phyloP scores from a whole-genome alignment of 352 stramenopile species.

The Phytophthora citricola region DNA sequence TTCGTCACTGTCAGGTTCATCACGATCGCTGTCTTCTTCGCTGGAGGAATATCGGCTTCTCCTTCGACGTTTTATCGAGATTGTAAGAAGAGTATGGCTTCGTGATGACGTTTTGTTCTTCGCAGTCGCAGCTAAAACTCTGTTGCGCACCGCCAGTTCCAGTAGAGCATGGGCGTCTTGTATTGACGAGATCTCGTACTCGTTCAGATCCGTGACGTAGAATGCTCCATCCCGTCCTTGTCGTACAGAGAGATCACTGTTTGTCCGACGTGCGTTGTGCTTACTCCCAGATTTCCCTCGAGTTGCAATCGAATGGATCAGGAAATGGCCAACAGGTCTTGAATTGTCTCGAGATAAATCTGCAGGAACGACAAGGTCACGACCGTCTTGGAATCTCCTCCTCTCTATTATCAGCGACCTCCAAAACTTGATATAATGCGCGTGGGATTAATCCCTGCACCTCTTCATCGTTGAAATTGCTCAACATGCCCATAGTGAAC shows the following conservation, averaged over 20 bases:
- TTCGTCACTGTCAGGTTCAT: slow-evolving; percentile 1
- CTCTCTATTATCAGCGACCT: slow-evolving; percentile 30
- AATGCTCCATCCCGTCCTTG: slow-evolving; percentile 54
- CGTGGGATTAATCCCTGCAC: slow-evolving; percentile 73
- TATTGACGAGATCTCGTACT: slow-evolving; percentile 56
- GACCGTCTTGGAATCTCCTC: slow-evolving; percentile 1
- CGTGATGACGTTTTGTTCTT: slow-evolving; percentile 77
- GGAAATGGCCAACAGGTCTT: slow-evolving; percentile 58
- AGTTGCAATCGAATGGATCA: slow-evolving; percentile 2
- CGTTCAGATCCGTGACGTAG: slow-evolving; percentile 64
- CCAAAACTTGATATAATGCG: slow-evolving; percentile 58
- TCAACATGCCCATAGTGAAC: slow-evolving; percentile 81
- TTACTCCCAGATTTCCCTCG: slow-evolving; percentile 8
- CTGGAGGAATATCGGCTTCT: slow-evolving; percentile 18
- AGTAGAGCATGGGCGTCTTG: slow-evolving; percentile 58
- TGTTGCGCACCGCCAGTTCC: slow-evolving; percentile 54
- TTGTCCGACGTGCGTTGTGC: neutral
- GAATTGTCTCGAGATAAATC: slow-evolving; percentile 81
- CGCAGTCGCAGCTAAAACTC: slow-evolving; percentile 58
- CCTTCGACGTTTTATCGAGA: slow-evolving; percentile 44
- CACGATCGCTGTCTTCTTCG: slow-evolving; percentile 23
- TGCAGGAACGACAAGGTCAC: slow-evolving; percentile 70
- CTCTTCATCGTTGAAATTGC: slow-evolving; percentile 33
- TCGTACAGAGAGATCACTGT: slow-evolving; percentile 53
- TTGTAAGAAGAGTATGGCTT: slow-evolving; percentile 74